A percentile compares a stretch with the other conserved stretches of the same genome.
phyloP scores from a whole-genome alignment of 2,329 filamentous ascomycete genomes.

The Sordariomycetes sp. region DNA sequence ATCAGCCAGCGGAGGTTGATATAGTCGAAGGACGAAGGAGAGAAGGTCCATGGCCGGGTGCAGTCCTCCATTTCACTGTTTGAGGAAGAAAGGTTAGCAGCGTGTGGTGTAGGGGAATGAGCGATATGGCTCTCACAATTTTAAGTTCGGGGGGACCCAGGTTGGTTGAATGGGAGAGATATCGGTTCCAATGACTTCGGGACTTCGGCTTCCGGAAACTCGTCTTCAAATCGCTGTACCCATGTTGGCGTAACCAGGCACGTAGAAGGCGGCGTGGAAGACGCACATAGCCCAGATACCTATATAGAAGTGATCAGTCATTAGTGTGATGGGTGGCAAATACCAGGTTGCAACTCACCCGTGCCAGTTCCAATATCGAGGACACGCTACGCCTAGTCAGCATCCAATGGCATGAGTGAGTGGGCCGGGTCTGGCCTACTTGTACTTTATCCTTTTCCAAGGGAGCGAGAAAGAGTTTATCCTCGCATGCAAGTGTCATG shows the following conservation, averaged over 20 bases:
- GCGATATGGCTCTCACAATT: slow-evolving; percentile 10
- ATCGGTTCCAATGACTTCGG: slow-evolving; percentile 34
- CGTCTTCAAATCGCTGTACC: slow-evolving; percentile 30
- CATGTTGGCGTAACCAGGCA: slow-evolving; percentile 11
- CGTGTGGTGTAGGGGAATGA: not conserved
- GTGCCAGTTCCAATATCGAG: slow-evolving; percentile 42
- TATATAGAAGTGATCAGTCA: slow-evolving; percentile 10
- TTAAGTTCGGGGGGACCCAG: slow-evolving; percentile 28
- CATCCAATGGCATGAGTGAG: no score
- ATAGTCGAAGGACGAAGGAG: slow-evolving; percentile 35
- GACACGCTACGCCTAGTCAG: slow-evolving; percentile 4
- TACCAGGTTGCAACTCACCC: no score
- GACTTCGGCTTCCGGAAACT: slow-evolving; percentile 26
- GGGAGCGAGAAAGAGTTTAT: slow-evolving; percentile 12
- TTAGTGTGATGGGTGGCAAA: no score
- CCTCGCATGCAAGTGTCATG: slow-evolving; percentile 10
- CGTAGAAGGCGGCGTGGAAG: not conserved
- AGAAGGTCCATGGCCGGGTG: slow-evolving; percentile 27
- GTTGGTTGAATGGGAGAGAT: slow-evolving; percentile 41
- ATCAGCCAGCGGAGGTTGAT: slow-evolving; percentile 45
- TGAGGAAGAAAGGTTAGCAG: not conserved
- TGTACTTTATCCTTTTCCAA: slow-evolving; percentile 9
- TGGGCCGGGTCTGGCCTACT: slow-evolving; percentile 2
- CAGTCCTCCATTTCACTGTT: slow-evolving; percentile 25
- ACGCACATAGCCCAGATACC: slow-evolving; percentile 26